These are phyloP conservation scores for Athelia sp. DNA, from an alignment of 1,284 basidiomycete genomes.

Conservation along the genomic window DNA sequence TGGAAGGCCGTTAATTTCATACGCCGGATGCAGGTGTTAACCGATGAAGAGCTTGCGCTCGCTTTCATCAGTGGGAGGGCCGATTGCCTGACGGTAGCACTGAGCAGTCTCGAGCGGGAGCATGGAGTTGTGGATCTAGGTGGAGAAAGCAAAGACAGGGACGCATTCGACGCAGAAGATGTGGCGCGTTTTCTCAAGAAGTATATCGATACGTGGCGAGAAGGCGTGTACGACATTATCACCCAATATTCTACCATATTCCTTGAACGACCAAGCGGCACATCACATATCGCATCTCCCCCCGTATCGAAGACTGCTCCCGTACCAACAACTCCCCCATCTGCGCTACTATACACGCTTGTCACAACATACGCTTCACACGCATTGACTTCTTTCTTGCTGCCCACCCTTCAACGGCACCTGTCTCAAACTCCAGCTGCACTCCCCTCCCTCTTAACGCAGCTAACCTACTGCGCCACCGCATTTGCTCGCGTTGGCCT, in stretches of 20 bases:
- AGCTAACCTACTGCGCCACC: constrained; percentile 88
- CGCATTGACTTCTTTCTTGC: constrained; percentile 46
- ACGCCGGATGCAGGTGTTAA: constrained; percentile 66
- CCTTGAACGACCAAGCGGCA: constrained; percentile 50
- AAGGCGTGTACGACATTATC: constrained; percentile 88
- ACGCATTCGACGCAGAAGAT: constrained; percentile 59
- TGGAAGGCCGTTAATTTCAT: constrained; percentile 87
- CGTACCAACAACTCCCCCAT: constrained; percentile 13
- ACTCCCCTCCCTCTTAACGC: constrained; percentile 82
- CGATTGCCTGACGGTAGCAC: constrained; percentile 40
- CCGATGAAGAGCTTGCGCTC: constrained; percentile 61
- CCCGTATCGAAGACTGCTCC: constrained; percentile 12
- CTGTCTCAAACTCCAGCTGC: constrained; percentile 54
- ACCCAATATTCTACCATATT: constrained; percentile 90
- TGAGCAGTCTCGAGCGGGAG: constrained; percentile 40
- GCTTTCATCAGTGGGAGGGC: constrained; percentile 65
- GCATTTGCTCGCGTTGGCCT: constrained; percentile 90
- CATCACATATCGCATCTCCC: constrained; percentile 13
- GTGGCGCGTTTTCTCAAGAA: constrained; percentile 75
- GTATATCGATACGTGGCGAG: constrained; percentile 89
- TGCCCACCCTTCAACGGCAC: constrained; percentile 57
- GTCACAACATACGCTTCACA: constrained; percentile 51
- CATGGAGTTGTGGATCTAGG: constrained; percentile 19
- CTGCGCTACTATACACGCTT: constrained; percentile 36
- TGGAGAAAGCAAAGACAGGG: constrained; percentile 14